These are phyloP conservation scores for Pholiota conissans DNA, from an alignment of 768 basidiomycete species.

Conservation along the genomic window DNA sequence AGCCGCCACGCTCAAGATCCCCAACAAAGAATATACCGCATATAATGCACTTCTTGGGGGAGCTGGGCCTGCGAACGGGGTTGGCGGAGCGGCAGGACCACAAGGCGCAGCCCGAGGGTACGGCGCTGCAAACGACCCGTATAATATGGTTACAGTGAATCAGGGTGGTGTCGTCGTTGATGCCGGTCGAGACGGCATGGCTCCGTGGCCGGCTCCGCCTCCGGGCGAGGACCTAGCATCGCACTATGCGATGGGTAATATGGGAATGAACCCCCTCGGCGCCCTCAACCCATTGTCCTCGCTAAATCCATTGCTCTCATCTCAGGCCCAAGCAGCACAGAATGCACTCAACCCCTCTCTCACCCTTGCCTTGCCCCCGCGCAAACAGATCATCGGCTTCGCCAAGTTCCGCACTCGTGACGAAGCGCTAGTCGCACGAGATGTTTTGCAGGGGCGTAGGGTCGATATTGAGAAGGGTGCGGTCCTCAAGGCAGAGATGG, in stretches of 20 bases:
- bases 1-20: slow-evolving; percentile 96
- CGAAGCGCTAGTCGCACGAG: slow-evolving; percentile 86
- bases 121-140: slow-evolving; percentile 72
- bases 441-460: slow-evolving; percentile 83
- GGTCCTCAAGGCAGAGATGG: slow-evolving; percentile 97
- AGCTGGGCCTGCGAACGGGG: slow-evolving; percentile 3
- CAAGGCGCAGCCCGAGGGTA: slow-evolving; percentile 19
- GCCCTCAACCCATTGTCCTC: neutral
- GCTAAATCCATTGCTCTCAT: neutral
- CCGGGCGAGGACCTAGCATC: slow-evolving; percentile 33
- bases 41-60: slow-evolving; percentile 48
- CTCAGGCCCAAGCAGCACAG: neutral
- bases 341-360: slow-evolving; percentile 23
- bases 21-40: slow-evolving; percentile 85
- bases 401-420: slow-evolving; percentile 90
- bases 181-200: slow-evolving; percentile 69
- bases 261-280: slow-evolving; percentile 16
- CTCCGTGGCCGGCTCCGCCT: slow-evolving; percentile 60
- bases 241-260: slow-evolving; percentile 13
- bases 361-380: slow-evolving; percentile 51
- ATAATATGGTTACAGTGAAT: slow-evolving; percentile 81
- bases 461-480: slow-evolving; percentile 94
- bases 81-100: neutral
- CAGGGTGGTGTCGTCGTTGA: slow-evolving; percentile 86
- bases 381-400: slow-evolving; percentile 98